phyloP scores from a whole-genome alignment of 2,329 filamentous ascomycete species.

The Colletotrichum truncatum region DNA sequence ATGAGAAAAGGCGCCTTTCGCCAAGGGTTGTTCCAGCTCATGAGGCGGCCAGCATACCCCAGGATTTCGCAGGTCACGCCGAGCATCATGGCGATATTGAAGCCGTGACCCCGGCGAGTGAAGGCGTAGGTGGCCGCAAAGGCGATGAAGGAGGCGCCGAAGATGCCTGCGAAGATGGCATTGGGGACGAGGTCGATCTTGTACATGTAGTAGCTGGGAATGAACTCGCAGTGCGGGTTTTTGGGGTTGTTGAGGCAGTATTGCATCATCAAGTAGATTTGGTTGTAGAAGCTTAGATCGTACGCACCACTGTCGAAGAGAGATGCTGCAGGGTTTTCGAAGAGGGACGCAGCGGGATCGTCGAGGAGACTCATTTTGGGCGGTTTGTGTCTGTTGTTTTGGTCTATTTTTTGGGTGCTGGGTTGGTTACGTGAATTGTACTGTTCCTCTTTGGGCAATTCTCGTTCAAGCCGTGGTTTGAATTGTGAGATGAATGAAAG shows the following conservation, averaged over 20 bases:
- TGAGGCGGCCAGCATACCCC: conserved; percentile 67
- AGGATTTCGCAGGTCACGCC: conserved; percentile 65
- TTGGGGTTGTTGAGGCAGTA: conserved; percentile 41
- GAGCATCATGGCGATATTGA: conserved; percentile 60
- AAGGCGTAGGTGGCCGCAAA: conserved; percentile 51
- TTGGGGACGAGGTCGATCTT: conserved; percentile 63
- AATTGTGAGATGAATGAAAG: too few relatives aligned
- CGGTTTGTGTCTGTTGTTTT: too few relatives aligned
- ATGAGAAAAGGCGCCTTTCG: conserved; percentile 57
- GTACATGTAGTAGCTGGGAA: conserved; percentile 59
- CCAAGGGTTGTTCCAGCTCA: conserved; percentile 64
- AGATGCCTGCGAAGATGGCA: conserved; percentile 59
- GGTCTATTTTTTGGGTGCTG: too few relatives aligned
- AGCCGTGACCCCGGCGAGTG: conserved; percentile 57
- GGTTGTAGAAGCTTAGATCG: too few relatives aligned
- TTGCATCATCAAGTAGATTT: not conserved
- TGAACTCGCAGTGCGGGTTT: conserved; percentile 39
- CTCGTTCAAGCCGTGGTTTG: too few relatives aligned
- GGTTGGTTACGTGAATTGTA: too few relatives aligned
- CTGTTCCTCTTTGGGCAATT: too few relatives aligned
- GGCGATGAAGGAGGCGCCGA: conserved; percentile 52
- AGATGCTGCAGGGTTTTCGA: too few relatives aligned
- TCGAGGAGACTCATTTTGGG: too few relatives aligned
- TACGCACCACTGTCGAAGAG: too few relatives aligned
- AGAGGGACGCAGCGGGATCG: too few relatives aligned